Evolutionary conservation across 352 stramenopile genomes (phyloP), one percentile per base, ranked within the genome.

Genomic region (Globisporangium parvum): DNA sequence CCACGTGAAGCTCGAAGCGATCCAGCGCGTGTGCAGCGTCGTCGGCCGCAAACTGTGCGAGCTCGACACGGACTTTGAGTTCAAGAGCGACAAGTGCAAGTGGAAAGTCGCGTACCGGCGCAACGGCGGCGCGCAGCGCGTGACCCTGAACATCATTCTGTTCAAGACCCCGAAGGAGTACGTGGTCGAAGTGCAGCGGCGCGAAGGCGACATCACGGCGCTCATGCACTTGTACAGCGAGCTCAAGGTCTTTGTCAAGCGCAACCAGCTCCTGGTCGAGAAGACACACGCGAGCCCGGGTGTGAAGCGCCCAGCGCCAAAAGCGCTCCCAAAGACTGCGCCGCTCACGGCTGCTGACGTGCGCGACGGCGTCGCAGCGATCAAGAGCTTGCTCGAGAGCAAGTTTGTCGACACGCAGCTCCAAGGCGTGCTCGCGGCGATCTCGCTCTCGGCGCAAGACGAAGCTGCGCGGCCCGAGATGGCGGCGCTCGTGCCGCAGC

Each of bases 81-180:
- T 94, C 63, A 90, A 94, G 60, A 66, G 70, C 9, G 69, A 85
- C 60, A 94, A 94, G 71, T 91, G 81, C 73, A 94, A 94, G 69
- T 94, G 84, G 84, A 94, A 92, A 66, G 81, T 92, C 45, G 74
- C 87, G 48, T 88, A 85, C 69, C 79, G 81, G 4, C 76, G 72
- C 47, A 69, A 69, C 49, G 56, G 62, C 51, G 67, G 71, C 24
- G 63, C 68, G 17, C 77, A 87, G 60, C 79, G 80, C 50, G 81
- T 91, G 41, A 74, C 72, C 46, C 67, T 92, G 31, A 91, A 94
- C 68, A 87, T 94, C 10, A 55, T 83, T 44, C 69, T 94, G 31
- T 94, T 80, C 62, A 91, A 88, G 66, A 73, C 76, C 6, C 58
- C 46, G 55, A 89, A 88, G 66, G 78, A 89, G 62, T 87, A 83